Evolutionary conservation across 2,329 filamentous ascomycete genomes (phyloP), one percentile per base, ranked within the genome.

Genomic region (Colletotrichum incanum): DNA sequence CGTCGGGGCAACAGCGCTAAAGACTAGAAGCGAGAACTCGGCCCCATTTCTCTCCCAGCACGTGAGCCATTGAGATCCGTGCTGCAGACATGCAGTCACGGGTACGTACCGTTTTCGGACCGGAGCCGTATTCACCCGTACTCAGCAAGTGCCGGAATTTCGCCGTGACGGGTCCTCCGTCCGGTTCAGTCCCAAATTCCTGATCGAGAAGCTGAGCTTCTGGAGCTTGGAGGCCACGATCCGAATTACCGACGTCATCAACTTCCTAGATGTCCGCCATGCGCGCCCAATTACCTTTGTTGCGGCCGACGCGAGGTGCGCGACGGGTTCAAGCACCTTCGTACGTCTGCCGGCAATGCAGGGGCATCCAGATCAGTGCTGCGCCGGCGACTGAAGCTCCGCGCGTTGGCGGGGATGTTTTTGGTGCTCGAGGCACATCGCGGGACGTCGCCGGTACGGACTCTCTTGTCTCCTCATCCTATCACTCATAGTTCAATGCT

Each of bases 281-380:
- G 86, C 83, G 82, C 78, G 82, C 83, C 74, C 82, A 83, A 76
- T 80, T 82, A 76, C 80, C 83, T 71, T 76, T 87, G 65, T 64
- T 82, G 61, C 78, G 81, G 74, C 76, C 82, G 71, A 78, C 81
- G 52, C 81, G 79, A 18, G 75, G 79, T 73, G 67, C 80, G 62
- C 76, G 73, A 79, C 66, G 72, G 76, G 20, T 58, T 58, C 54
- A 58, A 41, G 64, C 75, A 74, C 77, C 79, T 47, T 76, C 78
- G 16, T 87, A 84, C 72, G 80, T 88, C 59, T 90, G 87, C 78
- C 81, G 83, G 60, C 88, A 89, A 81, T 90, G 89, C 81, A 85
- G 91, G 78, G 79, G 83, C 63, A 90, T 93, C 59, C 90, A 91
- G 78, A 91, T 93, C 83, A 90, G 87, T 79, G 85, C 90, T 63